These are phyloP conservation scores for Butyriboletus loyo DNA, from an alignment of 768 basidiomycete genomes.

Conservation along the genomic window DNA sequence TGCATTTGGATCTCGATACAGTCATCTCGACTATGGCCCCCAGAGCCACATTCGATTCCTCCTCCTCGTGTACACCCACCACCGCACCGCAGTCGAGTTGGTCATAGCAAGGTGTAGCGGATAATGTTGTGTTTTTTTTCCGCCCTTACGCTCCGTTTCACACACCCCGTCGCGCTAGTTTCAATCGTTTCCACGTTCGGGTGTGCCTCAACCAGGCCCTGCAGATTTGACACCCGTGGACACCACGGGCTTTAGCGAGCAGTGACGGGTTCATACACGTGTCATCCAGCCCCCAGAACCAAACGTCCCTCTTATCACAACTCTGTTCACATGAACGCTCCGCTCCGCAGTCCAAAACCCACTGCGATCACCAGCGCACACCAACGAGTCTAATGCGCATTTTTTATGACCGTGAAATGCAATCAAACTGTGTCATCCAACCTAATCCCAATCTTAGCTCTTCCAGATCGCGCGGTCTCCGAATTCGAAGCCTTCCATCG, in stretches of 20 bases:
- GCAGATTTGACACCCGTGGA: conserved; percentile 17
- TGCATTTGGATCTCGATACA: conserved; percentile 20
- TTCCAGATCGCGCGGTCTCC: conserved; percentile 24
- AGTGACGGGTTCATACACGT: conserved; percentile 15
- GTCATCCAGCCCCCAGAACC: conserved; percentile 14
- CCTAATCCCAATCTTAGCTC: conserved; percentile 23
- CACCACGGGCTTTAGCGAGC: conserved; percentile 14
- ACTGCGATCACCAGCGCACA: conserved; percentile 8
- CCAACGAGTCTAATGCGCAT: conserved; percentile 4
- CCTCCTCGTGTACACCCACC: conserved; percentile 14
- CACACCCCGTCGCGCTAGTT: neutral
- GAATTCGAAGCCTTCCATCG: conserved; percentile 9
- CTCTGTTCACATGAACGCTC: conserved; percentile 19
- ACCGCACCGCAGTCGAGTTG: conserved; percentile 22
- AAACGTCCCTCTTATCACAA: conserved; percentile 12
- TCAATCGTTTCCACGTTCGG: conserved; percentile 12
- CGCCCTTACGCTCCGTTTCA: neutral
- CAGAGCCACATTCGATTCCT: conserved; percentile 4
- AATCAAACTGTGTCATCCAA: conserved; percentile 17
- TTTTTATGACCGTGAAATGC: conserved; percentile 12
- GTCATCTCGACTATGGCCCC: neutral
- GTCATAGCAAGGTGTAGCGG: neutral
- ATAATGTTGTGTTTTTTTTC: neutral
- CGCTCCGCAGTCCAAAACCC: conserved; percentile 2
- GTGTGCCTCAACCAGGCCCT: neutral